Evolutionary conservation across 2,329 filamentous ascomycete species (phyloP).

Genomic region (Nigrospora oryzae): DNA sequence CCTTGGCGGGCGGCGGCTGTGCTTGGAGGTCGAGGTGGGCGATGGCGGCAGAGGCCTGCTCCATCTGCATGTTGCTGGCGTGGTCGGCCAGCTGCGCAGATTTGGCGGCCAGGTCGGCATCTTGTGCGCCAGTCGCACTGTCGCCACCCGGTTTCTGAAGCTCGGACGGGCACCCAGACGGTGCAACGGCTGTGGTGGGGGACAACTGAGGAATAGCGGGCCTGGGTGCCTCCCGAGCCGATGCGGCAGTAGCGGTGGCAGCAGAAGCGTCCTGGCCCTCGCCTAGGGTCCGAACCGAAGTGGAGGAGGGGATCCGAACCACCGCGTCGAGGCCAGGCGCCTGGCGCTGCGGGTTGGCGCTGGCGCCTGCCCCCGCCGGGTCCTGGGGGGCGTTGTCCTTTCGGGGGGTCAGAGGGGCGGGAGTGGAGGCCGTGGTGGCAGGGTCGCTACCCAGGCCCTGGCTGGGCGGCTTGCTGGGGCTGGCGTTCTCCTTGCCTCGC

Average conservation of each 20-base stretch:
- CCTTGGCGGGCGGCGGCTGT: conserved; percentile 4
- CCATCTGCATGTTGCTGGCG: conserved; percentile 3
- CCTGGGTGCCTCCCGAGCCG: conserved; percentile 2
- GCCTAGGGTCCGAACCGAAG: too few relatives aligned
- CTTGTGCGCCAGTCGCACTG: conserved; percentile 12
- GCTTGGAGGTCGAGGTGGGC: conserved; percentile 13
- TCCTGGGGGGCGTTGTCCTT: conserved; percentile 10
- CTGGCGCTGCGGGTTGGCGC: too few relatives aligned
- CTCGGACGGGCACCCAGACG: conserved; percentile 10
- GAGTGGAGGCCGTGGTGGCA: conserved; percentile 3
- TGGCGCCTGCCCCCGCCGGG: too few relatives aligned
- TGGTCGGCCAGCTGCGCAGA: neutral
- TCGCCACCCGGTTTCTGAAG: conserved; percentile 20
- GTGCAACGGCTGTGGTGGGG: conserved; percentile 10
- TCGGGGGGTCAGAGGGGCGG: conserved; percentile 8
- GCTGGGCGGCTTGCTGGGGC: conserved; percentile 1
- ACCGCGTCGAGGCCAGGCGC: too few relatives aligned
- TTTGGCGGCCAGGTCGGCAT: conserved; percentile 6
- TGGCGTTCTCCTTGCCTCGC: conserved; percentile 5
- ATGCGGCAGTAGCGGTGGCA: neutral
- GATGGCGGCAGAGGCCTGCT: conserved; percentile 9
- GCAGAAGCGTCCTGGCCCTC: neutral
- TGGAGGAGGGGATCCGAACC: too few relatives aligned
- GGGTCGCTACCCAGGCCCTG: neutral
- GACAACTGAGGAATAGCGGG: conserved; percentile 2